phyloP scores from a whole-genome alignment of 148 eudicot species.

The Fagopyrum homotropicum region DNA sequence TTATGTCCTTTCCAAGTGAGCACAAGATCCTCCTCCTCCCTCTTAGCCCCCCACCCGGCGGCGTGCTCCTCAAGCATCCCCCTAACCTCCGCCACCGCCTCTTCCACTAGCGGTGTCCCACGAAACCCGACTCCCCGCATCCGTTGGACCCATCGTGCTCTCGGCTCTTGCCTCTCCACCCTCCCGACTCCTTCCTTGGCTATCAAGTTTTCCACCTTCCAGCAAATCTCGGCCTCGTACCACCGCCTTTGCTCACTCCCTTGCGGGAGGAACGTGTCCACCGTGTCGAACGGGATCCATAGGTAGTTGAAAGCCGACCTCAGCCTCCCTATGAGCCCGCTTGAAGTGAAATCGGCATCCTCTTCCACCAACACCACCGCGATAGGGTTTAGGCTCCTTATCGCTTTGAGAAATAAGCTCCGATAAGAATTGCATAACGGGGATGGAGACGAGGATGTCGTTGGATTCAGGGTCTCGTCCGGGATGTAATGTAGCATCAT shows the following conservation, averaged over 20 bases:
- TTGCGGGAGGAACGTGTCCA: constrained; percentile 66
- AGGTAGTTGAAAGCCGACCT: constrained; percentile 71
- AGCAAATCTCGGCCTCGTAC: constrained; percentile 76
- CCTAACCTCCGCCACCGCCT: constrained; percentile 56
- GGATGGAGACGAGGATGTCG: neutral
- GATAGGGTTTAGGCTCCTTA: constrained; percentile 50
- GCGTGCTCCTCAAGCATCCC: constrained; percentile 84
- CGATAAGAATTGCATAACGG: constrained; percentile 12
- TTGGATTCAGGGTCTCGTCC: constrained; percentile 26
- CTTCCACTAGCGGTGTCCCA: constrained; percentile 44
- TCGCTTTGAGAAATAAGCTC: constrained; percentile 42
- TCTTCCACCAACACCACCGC: constrained; percentile 63
- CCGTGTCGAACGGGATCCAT: constrained; percentile 92
- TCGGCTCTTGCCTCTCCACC: constrained; percentile 69
- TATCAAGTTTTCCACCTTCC: constrained; percentile 88
- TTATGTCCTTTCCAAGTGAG: constrained; percentile 98
- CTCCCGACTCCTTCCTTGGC: constrained; percentile 59
- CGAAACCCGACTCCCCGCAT: constrained; percentile 53
- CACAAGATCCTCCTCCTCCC: constrained; percentile 70
- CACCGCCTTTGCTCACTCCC: constrained; percentile 77
- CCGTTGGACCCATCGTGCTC: constrained; percentile 57
- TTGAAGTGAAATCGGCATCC: constrained; percentile 68
- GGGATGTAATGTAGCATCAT: constrained; percentile 76
- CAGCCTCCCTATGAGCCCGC: constrained; percentile 40
- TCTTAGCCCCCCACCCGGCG: constrained; percentile 95